phyloP scores from a whole-genome alignment of 2,329 filamentous ascomycete species.

The Dothistroma septosporum region DNA sequence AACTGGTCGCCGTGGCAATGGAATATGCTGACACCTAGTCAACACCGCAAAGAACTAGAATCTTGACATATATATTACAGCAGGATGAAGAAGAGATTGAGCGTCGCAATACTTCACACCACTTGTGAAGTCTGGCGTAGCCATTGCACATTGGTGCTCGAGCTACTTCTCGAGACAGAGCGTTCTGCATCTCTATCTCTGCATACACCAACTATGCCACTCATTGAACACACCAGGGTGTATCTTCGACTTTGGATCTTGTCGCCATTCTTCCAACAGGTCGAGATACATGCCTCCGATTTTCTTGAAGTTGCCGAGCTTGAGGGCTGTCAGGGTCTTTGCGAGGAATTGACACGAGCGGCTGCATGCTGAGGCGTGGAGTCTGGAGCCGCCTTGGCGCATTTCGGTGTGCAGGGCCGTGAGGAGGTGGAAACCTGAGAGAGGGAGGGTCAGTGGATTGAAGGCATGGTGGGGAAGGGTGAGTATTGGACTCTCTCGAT shows the following conservation, averaged over 20 bases:
- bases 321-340: constrained; percentile 55
- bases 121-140: no score
- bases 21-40: no score
- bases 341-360: constrained; percentile 65
- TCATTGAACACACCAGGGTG: constrained; percentile 45
- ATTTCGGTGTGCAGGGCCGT: constrained; percentile 65
- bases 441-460: no score
- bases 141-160: no score
- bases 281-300: constrained; percentile 42
- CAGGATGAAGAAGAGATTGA: no score
- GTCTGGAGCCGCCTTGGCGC: constrained; percentile 58
- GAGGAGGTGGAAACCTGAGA: constrained; percentile 58
- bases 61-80: no score
- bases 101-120: no score
- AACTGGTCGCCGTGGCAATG: no score
- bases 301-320: constrained; percentile 36
- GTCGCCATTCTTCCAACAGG: constrained; percentile 43
- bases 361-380: constrained; percentile 71
- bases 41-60: no score
- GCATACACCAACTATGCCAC: constrained; percentile 44
- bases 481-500: background rate
- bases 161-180: no score
- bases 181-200: constrained; percentile 16
- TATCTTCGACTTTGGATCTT: constrained; percentile 40
- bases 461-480: no score